Evolutionary conservation across 1,284 basidiomycete genomes (phyloP), one percentile per base, ranked within the genome.

Genomic region (Naganishia albida): DNA sequence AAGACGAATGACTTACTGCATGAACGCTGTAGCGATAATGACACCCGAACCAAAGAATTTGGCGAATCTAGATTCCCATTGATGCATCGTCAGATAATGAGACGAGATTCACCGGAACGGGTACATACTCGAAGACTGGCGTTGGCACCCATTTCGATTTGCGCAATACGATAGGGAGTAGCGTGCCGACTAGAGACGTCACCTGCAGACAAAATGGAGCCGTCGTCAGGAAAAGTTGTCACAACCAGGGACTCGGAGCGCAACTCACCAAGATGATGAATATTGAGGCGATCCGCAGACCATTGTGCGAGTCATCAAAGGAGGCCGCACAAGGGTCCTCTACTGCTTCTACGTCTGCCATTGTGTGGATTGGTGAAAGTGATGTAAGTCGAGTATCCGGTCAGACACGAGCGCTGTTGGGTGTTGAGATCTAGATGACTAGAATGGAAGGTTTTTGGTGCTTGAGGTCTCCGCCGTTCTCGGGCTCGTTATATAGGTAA

Each of bases 21-120:
- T 92, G 75, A 93, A 93, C 0, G 88, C 88, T 1, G 95, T 98
- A 0, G 92, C 92, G 69, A 98, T 90, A 74, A 94, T 93, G 67
- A 95, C 90, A 34, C 91, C 92, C 8, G 91, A 93, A 53, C 95
- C 95, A 79, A 97, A 97, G 80, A 90, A 98, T 79, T 95, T 96
- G 34, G 90, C 89, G 74, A 95, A 93, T 30, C 63, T 64, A 23
- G 20, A n/a, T 16, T n/a, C n/a, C 2, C n/a, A 26, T 40, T n/a
- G 10, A 8, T 13, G 23, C 4, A 6, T 48, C 23, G 6, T 18
- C 20, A 2, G 10, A 13, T n/a, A 20, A 12, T 38, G 7, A 8
- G 7, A 39, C n/a, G 28, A 12, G 18, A 18, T 39, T 18, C 1
- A 25, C 34, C n/a, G 23, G n/a, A 48, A 8, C 28, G 25, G 16